Conservation (phyloP, 140 eudicot species). For the Flaveria floridana region DNA sequence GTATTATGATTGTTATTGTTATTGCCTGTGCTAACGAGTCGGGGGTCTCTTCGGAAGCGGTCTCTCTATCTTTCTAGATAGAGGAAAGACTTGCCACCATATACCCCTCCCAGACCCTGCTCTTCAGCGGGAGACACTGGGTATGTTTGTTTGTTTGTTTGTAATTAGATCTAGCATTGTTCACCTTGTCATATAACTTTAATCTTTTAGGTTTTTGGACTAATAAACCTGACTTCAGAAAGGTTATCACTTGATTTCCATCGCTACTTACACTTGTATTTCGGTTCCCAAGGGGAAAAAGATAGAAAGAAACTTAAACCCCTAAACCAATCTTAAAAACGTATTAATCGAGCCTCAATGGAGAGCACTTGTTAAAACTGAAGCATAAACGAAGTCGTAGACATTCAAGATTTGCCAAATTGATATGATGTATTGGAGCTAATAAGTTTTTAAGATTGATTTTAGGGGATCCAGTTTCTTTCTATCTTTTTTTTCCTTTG, state of each 20-base stretch:
- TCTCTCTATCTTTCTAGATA: too few relatives aligned
- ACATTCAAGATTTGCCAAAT: neutral
- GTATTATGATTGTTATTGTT: too few relatives aligned
- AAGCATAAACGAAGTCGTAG: neutral
- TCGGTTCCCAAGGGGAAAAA: neutral
- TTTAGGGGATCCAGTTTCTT: too few relatives aligned
- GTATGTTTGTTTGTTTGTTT: too few relatives aligned
- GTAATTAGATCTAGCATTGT: neutral
- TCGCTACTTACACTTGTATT: neutral
- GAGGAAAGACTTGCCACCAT: too few relatives aligned
- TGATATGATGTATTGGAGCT: neutral
- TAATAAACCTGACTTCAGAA: neutral
- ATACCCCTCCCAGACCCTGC: too few relatives aligned
- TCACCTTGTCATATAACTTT: conserved; percentile 12
- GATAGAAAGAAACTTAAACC: neutral
- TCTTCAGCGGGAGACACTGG: too few relatives aligned
- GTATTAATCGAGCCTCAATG: neutral
- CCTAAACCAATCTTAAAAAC: neutral
- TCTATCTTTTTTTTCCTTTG: too few relatives aligned
- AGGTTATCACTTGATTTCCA: neutral
- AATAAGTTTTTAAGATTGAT: too few relatives aligned
- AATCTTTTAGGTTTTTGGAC: neutral
- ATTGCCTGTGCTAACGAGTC: too few relatives aligned
- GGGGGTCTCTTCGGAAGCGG: too few relatives aligned
- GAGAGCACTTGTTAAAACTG: too few relatives aligned